Evolutionary conservation across 495 filamentous ascomycete species (phyloP).

Genomic region (Trichoderma reesei): DNA sequence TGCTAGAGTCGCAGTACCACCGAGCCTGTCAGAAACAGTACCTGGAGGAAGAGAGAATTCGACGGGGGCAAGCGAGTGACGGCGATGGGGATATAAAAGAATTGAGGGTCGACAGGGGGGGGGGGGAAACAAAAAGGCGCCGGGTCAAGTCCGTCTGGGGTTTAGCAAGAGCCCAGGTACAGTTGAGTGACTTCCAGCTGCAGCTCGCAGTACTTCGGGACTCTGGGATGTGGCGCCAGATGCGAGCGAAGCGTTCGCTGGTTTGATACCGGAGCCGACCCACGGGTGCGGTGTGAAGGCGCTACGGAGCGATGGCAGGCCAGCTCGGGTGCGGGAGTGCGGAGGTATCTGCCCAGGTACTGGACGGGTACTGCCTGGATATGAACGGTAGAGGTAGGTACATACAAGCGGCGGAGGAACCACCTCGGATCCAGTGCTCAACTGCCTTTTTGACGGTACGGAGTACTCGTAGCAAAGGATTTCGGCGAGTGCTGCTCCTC

Average conservation of each 20-base stretch:
- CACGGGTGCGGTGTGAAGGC: background rate
- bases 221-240: no score
- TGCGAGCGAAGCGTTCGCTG: no score
- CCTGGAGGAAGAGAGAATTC: background rate
- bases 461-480: background rate
- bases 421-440: background rate
- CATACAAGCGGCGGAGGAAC: background rate
- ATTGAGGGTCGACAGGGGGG: background rate
- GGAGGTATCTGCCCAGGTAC: no score
- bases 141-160: background rate
- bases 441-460: no score
- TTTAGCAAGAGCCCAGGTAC: background rate
- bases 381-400: background rate
- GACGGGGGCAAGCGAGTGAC: slow-evolving; percentile 8
- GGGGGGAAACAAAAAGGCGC: background rate
- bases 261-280: background rate
- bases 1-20: background rate
- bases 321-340: no score
- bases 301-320: background rate
- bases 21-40: background rate
- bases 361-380: no score
- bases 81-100: slow-evolving; percentile 7
- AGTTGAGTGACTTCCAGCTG: background rate
- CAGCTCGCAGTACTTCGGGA: background rate
- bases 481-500: no score